These are phyloP conservation scores for Phyllosticta ampelicida DNA, from an alignment of 2,329 filamentous ascomycete species.

Conservation along the genomic window DNA sequence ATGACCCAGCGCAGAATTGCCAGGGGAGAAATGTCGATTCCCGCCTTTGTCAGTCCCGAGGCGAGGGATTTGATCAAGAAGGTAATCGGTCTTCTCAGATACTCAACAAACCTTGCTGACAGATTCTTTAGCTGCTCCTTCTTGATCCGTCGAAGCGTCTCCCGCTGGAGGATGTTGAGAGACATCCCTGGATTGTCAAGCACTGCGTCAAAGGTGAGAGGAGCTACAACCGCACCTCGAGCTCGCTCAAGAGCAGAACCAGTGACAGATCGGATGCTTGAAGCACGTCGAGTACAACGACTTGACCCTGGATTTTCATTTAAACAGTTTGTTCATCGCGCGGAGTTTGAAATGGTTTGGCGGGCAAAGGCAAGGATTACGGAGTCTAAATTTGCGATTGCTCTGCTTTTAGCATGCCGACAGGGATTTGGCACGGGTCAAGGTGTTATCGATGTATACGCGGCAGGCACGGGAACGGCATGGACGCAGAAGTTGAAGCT, in stretches of 20 bases:
- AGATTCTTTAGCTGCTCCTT: constrained; percentile 48
- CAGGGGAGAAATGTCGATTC: constrained; percentile 83
- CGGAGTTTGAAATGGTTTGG: not conserved
- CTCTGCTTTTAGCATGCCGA: not conserved
- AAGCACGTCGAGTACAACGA: not conserved
- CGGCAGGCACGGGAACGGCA: not conserved
- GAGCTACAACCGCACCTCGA: constrained; percentile 20
- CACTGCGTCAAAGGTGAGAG: constrained; percentile 54
- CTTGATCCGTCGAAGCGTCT: constrained; percentile 91
- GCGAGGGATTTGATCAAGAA: constrained; percentile 86
- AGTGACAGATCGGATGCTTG: constrained; percentile 10
- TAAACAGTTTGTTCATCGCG: not conserved
- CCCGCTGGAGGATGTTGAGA: constrained; percentile 75
- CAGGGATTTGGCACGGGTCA: not conserved
- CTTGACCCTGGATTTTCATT: not conserved
- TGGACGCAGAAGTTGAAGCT: constrained; percentile 4
- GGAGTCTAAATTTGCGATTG: not conserved
- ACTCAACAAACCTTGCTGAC: not conserved
- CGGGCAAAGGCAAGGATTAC: not conserved
- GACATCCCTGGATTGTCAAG: constrained; percentile 94
- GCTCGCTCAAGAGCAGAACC: constrained; percentile 7
- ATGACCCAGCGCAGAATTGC: constrained; percentile 91
- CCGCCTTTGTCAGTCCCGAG: constrained; percentile 80
- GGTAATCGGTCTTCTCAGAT: constrained; percentile 40
- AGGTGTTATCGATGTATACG: not conserved